Conservation (phyloP, 768 basidiomycete genomes). For the Trametes villosa region DNA sequence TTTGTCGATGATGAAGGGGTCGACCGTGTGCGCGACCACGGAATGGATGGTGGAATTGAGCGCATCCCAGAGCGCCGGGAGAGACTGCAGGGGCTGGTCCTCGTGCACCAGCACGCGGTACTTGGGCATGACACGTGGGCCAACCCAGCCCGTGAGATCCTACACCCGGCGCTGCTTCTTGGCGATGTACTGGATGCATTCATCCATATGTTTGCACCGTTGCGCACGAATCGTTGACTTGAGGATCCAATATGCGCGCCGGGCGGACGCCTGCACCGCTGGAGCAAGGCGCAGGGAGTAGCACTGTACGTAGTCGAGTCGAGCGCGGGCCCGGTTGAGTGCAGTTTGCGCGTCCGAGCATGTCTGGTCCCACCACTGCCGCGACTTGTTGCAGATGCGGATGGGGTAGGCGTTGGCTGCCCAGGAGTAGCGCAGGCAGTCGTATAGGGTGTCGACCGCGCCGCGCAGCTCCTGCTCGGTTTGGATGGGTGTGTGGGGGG, state of each 20-base stretch:
- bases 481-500: background rate
- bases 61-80: conserved; percentile 2
- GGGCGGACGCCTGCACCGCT: background rate
- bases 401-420: background rate
- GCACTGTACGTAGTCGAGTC: background rate
- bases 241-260: background rate
- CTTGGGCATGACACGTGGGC: too few species aligned
- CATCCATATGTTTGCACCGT: background rate
- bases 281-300: background rate
- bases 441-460: background rate
- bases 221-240: background rate
- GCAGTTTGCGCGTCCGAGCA: background rate
- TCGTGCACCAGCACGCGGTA: conserved; percentile 2
- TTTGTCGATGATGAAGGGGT: conserved; percentile 8
- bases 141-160: conserved; percentile 8
- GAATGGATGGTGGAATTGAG: conserved; percentile 16
- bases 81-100: background rate
- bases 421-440: background rate
- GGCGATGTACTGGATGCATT: background rate
- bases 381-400: background rate
- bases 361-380: conserved; percentile 4
- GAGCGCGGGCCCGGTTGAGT: background rate
- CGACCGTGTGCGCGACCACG: background rate
- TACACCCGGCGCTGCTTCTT: background rate
- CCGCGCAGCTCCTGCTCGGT: background rate